These are phyloP conservation scores for Aspergillus pseudotamarii DNA, from an alignment of 2,329 filamentous ascomycete genomes.

Conservation along the genomic window DNA sequence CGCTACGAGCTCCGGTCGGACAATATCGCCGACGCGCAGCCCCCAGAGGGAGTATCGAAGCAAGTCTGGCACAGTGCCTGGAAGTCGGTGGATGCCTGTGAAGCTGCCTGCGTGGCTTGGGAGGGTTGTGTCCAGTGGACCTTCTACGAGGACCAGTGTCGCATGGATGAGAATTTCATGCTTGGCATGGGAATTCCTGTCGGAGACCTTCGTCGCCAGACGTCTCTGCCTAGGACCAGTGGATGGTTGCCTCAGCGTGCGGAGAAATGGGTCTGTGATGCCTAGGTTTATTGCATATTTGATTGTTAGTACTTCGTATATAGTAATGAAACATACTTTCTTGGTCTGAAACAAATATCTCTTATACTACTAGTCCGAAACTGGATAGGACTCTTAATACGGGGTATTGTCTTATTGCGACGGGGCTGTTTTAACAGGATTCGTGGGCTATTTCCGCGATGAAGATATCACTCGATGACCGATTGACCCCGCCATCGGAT, in stretches of 20 bases:
- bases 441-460: not conserved
- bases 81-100: conserved; percentile 27
- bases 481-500: not conserved
- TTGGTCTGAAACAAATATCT: not conserved
- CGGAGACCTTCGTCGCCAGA: conserved; percentile 26
- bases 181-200: conserved; percentile 27
- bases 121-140: conserved; percentile 31
- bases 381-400: not conserved
- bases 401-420: not conserved
- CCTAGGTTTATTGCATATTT: not conserved
- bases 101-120: conserved; percentile 29
- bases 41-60: conserved; percentile 16
- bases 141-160: conserved; percentile 31
- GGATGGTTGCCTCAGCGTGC: conserved; percentile 24
- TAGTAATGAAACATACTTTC: not conserved
- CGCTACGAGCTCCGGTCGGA: conserved; percentile 27
- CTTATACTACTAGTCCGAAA: not conserved
- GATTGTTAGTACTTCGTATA: not conserved
- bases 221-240: conserved; percentile 26
- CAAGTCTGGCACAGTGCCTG: conserved; percentile 26
- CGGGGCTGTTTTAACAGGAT: not conserved
- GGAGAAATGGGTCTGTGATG: conserved; percentile 1
- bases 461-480: not conserved
- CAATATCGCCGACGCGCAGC: conserved; percentile 17
- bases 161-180: conserved; percentile 28